Base-by-base conservation (phyloP, 2,329 filamentous ascomycete genomes). In the Anthostomella pinea region DNA sequence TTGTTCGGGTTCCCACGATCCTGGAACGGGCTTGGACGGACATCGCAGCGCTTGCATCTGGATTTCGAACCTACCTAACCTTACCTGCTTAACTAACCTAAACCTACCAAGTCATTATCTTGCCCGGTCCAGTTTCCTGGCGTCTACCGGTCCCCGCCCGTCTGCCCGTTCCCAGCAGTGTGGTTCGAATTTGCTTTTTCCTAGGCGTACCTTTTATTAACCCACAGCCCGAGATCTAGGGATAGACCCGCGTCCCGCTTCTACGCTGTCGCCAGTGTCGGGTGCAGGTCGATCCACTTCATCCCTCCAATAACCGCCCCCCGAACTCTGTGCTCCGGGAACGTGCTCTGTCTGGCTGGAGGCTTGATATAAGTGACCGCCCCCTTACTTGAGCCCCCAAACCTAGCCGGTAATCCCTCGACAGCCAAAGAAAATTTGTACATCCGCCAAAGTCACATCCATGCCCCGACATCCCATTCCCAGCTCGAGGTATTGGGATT, bases 281-380 rank as follows among this genome's bases (percentile, higher is more conserved):
- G 22, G 22, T 19, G 30, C 30, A 31, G 30, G 20, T 22, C 20
- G 17, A 14, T 31, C 30, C 18, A 31, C 30, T 31, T 31, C 30
- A 6, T 20, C 30, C n/a, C 22, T 11, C 25, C 15, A 27, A 15
- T 27, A 27, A 27, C 13, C 25, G n/a, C n/a, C n/a, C n/a, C 13
- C 13, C 17, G 25, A 27, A 27, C 25, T 15, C 25, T 27, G 25
- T 13, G 25, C n/a, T n/a, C n/a, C n/a, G n/a, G n/a, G n/a, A n/a
- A n/a, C n/a, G n/a, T n/a, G n/a, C n/a, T n/a, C n/a, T n/a, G n/a
- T n/a, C n/a, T n/a, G n/a, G n/a, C n/a, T n/a, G 6, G n/a, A 26
- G 6, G n/a, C 24, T 26, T 10, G 15, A 13, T 26, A 13, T 7
- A 23, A 11, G 5, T 14, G 24, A n/a, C 5, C 11, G 24, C 24